A percentile compares a stretch with the other conserved stretches of the same genome.
Evolutionary conservation across 129 eudicot genomes (phyloP).

Genomic region (Glebionis coronaria): DNA sequence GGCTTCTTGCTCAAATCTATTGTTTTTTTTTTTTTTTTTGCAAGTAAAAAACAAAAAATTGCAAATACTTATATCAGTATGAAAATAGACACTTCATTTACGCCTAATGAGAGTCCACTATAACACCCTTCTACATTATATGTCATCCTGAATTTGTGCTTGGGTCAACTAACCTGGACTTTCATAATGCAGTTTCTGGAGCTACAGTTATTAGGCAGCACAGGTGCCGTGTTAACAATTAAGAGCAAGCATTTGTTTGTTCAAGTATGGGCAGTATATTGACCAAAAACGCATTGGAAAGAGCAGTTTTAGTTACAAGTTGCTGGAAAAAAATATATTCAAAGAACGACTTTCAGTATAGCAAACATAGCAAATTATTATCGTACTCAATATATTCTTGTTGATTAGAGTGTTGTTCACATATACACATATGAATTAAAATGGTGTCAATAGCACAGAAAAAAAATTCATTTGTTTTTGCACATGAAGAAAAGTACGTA

Average conservation of each 20-base stretch:
- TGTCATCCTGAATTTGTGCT: not conserved
- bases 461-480: not conserved
- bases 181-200: not conserved
- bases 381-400: constrained; percentile 9
- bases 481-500: not conserved
- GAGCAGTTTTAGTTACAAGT: not conserved
- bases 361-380: constrained; percentile 8
- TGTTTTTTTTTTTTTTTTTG: not conserved
- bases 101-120: not conserved
- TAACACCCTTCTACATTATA: not conserved
- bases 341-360: not conserved
- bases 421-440: constrained; percentile 16
- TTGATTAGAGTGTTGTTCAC: constrained; percentile 11
- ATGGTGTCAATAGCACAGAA: constrained; percentile 3
- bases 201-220: constrained; percentile 17
- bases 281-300: not conserved
- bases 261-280: constrained; percentile 4
- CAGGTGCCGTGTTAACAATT: not conserved
- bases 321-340: not conserved
- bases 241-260: constrained; percentile 9
- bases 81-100: not conserved
- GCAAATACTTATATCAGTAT: not conserved
- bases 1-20: not conserved
- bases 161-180: not conserved
- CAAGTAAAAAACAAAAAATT: not conserved